These are phyloP conservation scores for Talaromyces borbonicus DNA, from an alignment of 495 filamentous ascomycete species.

Conservation along the genomic window DNA sequence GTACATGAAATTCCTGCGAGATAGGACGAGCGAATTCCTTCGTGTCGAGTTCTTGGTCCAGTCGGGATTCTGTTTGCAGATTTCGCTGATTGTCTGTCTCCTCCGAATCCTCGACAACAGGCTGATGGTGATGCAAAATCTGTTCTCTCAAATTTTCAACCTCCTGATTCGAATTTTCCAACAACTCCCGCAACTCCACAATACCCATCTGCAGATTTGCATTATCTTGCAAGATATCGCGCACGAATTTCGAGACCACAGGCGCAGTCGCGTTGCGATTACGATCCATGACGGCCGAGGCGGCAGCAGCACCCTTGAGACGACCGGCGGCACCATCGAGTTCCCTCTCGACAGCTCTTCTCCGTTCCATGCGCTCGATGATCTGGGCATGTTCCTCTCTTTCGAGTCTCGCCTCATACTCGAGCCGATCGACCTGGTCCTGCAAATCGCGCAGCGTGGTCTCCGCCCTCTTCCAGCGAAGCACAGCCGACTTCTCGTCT, in stretches of 20 bases:
- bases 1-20: conserved; percentile 74
- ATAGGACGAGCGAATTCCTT: conserved; percentile 40
- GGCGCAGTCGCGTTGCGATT: conserved; percentile 43
- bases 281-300: conserved; percentile 43
- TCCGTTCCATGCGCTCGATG: conserved; percentile 68
- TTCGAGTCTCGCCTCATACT: conserved; percentile 75
- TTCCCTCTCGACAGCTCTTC: conserved; percentile 62
- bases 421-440: conserved; percentile 82
- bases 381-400: conserved; percentile 73
- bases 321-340: conserved; percentile 65
- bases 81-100: conserved; percentile 18
- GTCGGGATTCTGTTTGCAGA: conserved; percentile 17
- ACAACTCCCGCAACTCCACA: conserved; percentile 81
- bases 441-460: conserved; percentile 59
- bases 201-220: conserved; percentile 85
- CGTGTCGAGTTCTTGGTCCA: conserved; percentile 60
- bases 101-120: conserved; percentile 28
- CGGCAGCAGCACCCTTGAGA: conserved; percentile 67
- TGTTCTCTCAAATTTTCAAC: conserved; percentile 80
- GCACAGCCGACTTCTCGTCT: conserved; percentile 62
- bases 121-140: conserved; percentile 67
- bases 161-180: conserved; percentile 88
- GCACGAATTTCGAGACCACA: conserved; percentile 87
- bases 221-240: conserved; percentile 92
- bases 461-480: conserved; percentile 78